Percentiles rank a stretch among this genome's conserved stretches.
Conservation (phyloP, 208 protist genomes). For the Strigomonas culicis region DNA sequence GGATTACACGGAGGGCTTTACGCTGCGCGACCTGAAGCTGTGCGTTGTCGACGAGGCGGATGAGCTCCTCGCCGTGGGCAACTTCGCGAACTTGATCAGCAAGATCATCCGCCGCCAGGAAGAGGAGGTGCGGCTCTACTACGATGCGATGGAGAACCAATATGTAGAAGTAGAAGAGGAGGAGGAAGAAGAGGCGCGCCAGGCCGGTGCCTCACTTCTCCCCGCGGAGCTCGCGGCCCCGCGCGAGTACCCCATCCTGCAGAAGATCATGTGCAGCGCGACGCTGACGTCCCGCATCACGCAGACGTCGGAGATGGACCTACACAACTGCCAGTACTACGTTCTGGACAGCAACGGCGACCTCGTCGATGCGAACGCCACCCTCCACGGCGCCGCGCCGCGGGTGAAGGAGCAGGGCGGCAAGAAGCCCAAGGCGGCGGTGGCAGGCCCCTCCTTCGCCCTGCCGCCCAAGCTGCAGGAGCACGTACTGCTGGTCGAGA, state of each 20-base stretch:
- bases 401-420: background rate
- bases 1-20: slow-evolving; percentile 57
- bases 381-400: background rate
- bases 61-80: slow-evolving; percentile 68
- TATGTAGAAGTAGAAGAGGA: slow-evolving; percentile 12
- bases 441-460: slow-evolving; percentile 65
- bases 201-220: background rate
- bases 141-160: slow-evolving; percentile 10
- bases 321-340: slow-evolving; percentile 85
- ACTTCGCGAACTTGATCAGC: slow-evolving; percentile 69
- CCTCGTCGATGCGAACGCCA: slow-evolving; percentile 4
- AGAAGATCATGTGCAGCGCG: slow-evolving; percentile 89
- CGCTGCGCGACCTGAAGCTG: slow-evolving; percentile 55
- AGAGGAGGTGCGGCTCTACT: slow-evolving; percentile 25
- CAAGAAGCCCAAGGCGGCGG: slow-evolving; percentile 1
- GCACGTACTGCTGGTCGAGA: slow-evolving; percentile 81
- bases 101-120: slow-evolving; percentile 81
- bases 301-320: slow-evolving; percentile 74
- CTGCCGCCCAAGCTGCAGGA: slow-evolving; percentile 80
- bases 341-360: slow-evolving; percentile 67
- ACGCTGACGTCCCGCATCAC: slow-evolving; percentile 85
- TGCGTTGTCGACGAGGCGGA: slow-evolving; percentile 90
- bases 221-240: background rate
- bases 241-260: slow-evolving; percentile 25
- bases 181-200: slow-evolving; percentile 1